Percentiles rank a stretch among this genome's conserved stretches.
Conservation (phyloP, 108 stramenopile species). For the Schizochytrium sp. region DNA sequence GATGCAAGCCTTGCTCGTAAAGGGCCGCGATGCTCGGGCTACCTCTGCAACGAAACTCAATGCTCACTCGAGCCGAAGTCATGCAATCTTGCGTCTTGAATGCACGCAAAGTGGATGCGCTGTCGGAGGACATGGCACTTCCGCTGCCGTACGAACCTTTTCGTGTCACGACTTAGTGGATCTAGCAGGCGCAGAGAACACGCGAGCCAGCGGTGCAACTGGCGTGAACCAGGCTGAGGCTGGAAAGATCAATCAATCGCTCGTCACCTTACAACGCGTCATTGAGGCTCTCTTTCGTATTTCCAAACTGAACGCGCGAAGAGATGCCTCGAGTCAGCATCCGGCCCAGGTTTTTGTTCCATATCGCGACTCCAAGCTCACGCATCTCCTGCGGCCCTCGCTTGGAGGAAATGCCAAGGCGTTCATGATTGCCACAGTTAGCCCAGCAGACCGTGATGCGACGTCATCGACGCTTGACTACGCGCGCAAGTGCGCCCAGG, state of each 20-base stretch:
- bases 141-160: background rate
- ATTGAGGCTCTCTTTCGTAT: constrained; percentile 13
- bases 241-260: constrained; percentile 22
- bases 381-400: constrained; percentile 86
- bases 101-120: background rate
- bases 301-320: background rate
- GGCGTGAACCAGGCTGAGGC: constrained; percentile 29
- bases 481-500: background rate
- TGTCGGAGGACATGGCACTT: no score
- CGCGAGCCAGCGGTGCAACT: constrained; percentile 23
- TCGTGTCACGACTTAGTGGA: constrained; percentile 24
- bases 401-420: constrained; percentile 76
- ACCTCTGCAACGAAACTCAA: constrained; percentile 40
- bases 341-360: constrained; percentile 28
- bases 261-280: constrained; percentile 26
- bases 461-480: background rate
- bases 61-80: constrained; percentile 43
- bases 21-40: constrained; percentile 8
- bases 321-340: background rate
- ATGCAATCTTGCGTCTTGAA: constrained; percentile 46
- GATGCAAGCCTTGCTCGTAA: background rate
- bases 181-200: constrained; percentile 33
- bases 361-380: constrained; percentile 86
- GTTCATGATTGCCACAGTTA: background rate
- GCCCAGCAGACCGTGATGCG: background rate